Evolutionary conservation across 2,329 filamentous ascomycete genomes (phyloP).

Genomic region (Incumbomyces delicatus): DNA sequence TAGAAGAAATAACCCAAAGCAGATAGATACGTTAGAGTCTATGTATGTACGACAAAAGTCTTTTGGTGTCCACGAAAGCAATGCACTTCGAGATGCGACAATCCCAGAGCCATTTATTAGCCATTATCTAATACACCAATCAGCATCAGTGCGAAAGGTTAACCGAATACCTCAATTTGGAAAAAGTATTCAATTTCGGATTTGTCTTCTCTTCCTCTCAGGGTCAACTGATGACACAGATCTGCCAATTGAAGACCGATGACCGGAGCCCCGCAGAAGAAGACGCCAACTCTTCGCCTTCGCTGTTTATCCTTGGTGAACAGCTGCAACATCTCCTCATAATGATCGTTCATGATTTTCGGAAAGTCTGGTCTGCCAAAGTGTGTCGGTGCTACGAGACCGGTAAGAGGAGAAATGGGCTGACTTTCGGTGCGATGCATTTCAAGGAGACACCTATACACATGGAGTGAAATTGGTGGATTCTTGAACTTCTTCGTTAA

Average conservation of each 20-base stretch:
- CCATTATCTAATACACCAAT: too few relatives aligned
- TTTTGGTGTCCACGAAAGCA: too few relatives aligned
- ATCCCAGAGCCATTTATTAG: too few relatives aligned
- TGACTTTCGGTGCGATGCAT: constrained; percentile 44
- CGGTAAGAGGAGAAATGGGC: constrained; percentile 32
- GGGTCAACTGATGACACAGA: constrained; percentile 42
- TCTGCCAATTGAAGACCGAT: constrained; percentile 49
- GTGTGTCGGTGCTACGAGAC: constrained; percentile 41
- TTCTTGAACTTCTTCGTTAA: constrained; percentile 46
- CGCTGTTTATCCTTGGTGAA: constrained; percentile 16
- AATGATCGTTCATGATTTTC: constrained; percentile 45
- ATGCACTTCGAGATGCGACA: too few relatives aligned
- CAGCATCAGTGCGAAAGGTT: not conserved
- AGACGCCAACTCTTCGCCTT: constrained; percentile 40
- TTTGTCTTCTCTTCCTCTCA: constrained; percentile 42
- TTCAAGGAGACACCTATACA: constrained; percentile 49
- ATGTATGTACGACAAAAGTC: too few relatives aligned
- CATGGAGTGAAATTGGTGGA: constrained; percentile 38
- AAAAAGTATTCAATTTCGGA: constrained; percentile 48
- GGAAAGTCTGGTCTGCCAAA: constrained; percentile 48
- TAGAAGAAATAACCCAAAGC: too few relatives aligned
- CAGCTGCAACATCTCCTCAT: constrained; percentile 41
- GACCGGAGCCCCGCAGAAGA: constrained; percentile 47
- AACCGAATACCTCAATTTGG: constrained; percentile 46
- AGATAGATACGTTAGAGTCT: too few relatives aligned